These are phyloP conservation scores for Diutina siamensis DNA, from an alignment of 1,139 yeast genomes.

Conservation along the genomic window DNA sequence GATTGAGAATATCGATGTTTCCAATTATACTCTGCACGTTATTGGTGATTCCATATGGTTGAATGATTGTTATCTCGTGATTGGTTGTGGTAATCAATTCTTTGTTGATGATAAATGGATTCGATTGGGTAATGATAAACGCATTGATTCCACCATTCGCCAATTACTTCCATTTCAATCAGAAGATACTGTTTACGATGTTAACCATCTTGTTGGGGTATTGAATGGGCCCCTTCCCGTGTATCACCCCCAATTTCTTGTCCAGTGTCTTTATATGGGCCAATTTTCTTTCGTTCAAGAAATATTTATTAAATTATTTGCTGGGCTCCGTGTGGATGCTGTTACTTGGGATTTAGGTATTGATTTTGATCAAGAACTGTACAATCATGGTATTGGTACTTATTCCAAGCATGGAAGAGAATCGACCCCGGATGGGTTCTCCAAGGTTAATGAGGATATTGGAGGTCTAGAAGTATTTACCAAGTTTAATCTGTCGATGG, in stretches of 20 bases:
- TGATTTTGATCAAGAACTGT: background rate
- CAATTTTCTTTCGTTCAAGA: slow-evolving; percentile 45
- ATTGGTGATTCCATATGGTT: slow-evolving; percentile 91
- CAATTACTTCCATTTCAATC: slow-evolving; percentile 34
- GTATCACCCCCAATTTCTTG: slow-evolving; percentile 83
- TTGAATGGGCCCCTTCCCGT: slow-evolving; percentile 84
- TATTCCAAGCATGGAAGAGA: background rate
- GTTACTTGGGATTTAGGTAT: slow-evolving; percentile 23
- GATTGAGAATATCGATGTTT: slow-evolving; percentile 61
- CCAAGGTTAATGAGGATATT: background rate
- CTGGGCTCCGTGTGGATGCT: slow-evolving; percentile 32
- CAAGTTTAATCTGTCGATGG: slow-evolving; percentile 32
- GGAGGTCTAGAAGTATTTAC: slow-evolving; percentile 19
- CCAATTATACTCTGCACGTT: slow-evolving; percentile 59
- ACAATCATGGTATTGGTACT: background rate
- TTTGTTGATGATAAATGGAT: slow-evolving; percentile 66
- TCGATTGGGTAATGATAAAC: slow-evolving; percentile 13
- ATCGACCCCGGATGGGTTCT: too few species aligned
- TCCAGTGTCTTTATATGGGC: slow-evolving; percentile 63
- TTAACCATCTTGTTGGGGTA: slow-evolving; percentile 53
- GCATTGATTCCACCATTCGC: slow-evolving; percentile 25
- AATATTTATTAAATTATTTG: slow-evolving; percentile 43
- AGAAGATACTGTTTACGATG: slow-evolving; percentile 17
- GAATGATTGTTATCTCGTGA: slow-evolving; percentile 62
- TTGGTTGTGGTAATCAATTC: slow-evolving; percentile 85